These are phyloP conservation scores for Phoenix roebelenii DNA, from an alignment of 176 grass and related monocot species.

Conservation along the genomic window DNA sequence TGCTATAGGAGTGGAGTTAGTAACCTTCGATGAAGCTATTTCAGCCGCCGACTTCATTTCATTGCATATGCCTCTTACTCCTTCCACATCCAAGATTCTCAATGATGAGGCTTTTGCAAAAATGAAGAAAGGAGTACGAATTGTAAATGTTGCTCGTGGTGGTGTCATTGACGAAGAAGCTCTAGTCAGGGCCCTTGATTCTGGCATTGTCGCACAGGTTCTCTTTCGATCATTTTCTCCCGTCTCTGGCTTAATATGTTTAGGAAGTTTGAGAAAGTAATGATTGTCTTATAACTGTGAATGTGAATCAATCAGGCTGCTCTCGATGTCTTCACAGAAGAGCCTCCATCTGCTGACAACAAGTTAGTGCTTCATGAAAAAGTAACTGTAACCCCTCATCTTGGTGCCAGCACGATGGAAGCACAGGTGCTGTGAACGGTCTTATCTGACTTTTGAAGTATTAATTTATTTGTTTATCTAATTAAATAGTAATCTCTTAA, in stretches of 20 bases:
- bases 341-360: constrained; percentile 60
- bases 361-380: constrained; percentile 79
- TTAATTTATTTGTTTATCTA: too few relatives aligned
- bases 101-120: constrained; percentile 70
- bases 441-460: too few relatives aligned
- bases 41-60: constrained; percentile 67
- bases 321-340: constrained; percentile 81
- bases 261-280: too few relatives aligned
- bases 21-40: constrained; percentile 65
- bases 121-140: constrained; percentile 83
- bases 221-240: background rate
- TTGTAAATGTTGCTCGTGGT: constrained; percentile 84
- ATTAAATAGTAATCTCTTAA: background rate
- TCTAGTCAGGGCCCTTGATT: constrained; percentile 71
- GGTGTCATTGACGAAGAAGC: constrained; percentile 89
- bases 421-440: constrained; percentile 57
- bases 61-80: constrained; percentile 77
- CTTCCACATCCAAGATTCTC: constrained; percentile 74
- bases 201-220: constrained; percentile 80
- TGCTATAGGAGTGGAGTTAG: constrained; percentile 67
- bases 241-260: too few relatives aligned
- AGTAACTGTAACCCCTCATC: constrained; percentile 85
- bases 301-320: constrained; percentile 42
- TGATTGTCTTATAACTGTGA: too few relatives aligned
- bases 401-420: constrained; percentile 85